phyloP scores from a whole-genome alignment of 192 early-diverging fungal genomes.

The Linnemannia zychae region DNA sequence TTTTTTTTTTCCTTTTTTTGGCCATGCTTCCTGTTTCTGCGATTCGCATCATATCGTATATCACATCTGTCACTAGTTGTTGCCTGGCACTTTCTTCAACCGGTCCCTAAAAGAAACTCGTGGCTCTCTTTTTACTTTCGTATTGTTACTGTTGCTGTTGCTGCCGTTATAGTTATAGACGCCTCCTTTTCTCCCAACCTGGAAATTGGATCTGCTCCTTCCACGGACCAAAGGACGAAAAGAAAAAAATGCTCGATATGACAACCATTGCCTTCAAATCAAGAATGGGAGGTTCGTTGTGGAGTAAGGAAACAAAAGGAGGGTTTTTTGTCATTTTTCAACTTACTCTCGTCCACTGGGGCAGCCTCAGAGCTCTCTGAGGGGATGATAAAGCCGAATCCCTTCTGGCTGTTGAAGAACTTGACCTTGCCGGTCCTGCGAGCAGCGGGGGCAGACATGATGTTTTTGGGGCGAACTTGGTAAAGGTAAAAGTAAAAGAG shows the following conservation, averaged over 20 bases:
- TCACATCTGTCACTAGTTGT: neutral
- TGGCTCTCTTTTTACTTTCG: neutral
- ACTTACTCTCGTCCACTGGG: conserved; percentile 83
- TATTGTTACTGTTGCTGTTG: neutral
- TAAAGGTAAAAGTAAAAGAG: conserved; percentile 1
- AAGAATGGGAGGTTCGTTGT: neutral
- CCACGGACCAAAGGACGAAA: neutral
- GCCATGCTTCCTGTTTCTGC: neutral
- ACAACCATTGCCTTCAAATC: neutral
- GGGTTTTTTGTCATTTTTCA: neutral
- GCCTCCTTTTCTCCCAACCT: neutral
- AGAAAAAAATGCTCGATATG: neutral
- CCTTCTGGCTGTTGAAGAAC: conserved; percentile 91
- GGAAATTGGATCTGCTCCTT: neutral
- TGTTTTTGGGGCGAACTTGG: conserved; percentile 3
- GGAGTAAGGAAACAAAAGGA: conserved; percentile 6
- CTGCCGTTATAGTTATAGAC: too few species aligned
- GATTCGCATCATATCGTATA: neutral
- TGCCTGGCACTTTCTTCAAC: neutral
- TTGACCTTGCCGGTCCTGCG: conserved; percentile 79
- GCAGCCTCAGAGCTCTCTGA: conserved; percentile 65
- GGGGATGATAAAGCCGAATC: conserved; percentile 92
- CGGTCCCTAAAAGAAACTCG: neutral
- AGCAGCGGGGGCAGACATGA: conserved; percentile 48
- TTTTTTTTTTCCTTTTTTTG: neutral